These are phyloP conservation scores for Oligophagozyma castellii DNA, from an alignment of 1,139 yeast genomes.

Conservation along the genomic window DNA sequence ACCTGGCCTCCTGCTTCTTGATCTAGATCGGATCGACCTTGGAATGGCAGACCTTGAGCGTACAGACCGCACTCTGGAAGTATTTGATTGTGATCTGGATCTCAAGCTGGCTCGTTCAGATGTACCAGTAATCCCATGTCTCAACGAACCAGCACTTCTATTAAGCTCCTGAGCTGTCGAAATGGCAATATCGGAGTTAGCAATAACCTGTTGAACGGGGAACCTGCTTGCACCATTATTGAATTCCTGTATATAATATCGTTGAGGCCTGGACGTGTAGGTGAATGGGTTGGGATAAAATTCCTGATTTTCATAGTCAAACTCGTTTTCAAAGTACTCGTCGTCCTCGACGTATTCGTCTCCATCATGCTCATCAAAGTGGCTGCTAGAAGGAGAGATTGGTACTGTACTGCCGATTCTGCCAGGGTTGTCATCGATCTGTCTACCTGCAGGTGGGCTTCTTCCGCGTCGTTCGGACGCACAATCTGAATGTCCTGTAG, in stretches of 20 bases:
- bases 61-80: neutral
- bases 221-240: slow-evolving; percentile 8
- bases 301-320: slow-evolving; percentile 18
- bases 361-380: slow-evolving; percentile 2
- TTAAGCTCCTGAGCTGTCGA: slow-evolving; percentile 3
- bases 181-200: slow-evolving; percentile 18
- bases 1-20: slow-evolving; percentile 1
- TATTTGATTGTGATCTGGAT: neutral
- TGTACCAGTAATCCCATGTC: slow-evolving; percentile 4
- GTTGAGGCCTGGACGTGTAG: slow-evolving; percentile 10
- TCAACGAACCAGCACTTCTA: slow-evolving; percentile 2
- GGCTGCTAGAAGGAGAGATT: slow-evolving; percentile 1
- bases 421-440: too few relatives aligned
- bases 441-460: neutral
- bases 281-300: slow-evolving; percentile 8
- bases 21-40: slow-evolving; percentile 2
- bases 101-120: neutral
- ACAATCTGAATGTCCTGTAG: too few relatives aligned
- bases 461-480: neutral
- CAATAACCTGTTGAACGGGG: slow-evolving; percentile 22
- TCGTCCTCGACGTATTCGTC: slow-evolving; percentile 5
- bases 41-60: slow-evolving; percentile 3
- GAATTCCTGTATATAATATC: slow-evolving; percentile 14
- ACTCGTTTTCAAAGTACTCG: slow-evolving; percentile 8
- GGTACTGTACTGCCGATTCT: too few relatives aligned